phyloP scores from a whole-genome alignment of 768 basidiomycete genomes.

The Phanerochaete sordida region DNA sequence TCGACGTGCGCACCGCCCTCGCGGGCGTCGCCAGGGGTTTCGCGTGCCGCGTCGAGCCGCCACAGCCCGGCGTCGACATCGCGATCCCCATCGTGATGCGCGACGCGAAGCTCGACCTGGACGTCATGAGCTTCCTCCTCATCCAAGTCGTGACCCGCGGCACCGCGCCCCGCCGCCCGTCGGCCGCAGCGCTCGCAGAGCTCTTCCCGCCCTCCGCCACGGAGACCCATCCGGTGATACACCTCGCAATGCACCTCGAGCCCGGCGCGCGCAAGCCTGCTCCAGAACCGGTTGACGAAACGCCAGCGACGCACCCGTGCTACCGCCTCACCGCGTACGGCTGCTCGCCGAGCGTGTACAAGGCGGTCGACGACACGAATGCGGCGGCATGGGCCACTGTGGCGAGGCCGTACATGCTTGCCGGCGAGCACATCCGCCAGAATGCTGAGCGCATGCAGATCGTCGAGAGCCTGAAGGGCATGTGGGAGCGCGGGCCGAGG shows the following conservation, averaged over 20 bases:
- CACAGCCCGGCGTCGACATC: slow-evolving; percentile 20
- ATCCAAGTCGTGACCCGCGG: slow-evolving; percentile 20
- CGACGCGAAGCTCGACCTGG: slow-evolving; percentile 5
- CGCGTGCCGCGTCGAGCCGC: slow-evolving; percentile 20
- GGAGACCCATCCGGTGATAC: slow-evolving; percentile 18
- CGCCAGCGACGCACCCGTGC: background rate
- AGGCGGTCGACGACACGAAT: background rate
- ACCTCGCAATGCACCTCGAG: slow-evolving; percentile 16
- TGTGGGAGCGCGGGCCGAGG: no score
- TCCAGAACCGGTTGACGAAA: background rate
- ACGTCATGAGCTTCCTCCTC: slow-evolving; percentile 16
- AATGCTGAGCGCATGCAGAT: no score
- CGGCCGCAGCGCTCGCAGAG: slow-evolving; percentile 2
- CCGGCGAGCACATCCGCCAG: no score
- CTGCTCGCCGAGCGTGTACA: background rate
- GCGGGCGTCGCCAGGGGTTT: slow-evolving; percentile 24
- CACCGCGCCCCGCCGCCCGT: background rate
- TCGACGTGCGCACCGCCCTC: slow-evolving; percentile 16
- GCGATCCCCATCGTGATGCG: slow-evolving; percentile 25
- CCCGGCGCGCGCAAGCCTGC: background rate
- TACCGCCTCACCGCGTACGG: background rate
- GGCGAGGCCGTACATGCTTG: no score
- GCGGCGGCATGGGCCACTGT: no score
- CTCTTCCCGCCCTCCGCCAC: slow-evolving; percentile 7
- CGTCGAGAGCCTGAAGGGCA: no score